These are phyloP conservation scores for Patellifolia procumbens DNA, from an alignment of 179 eudicot species.

Conservation along the genomic window DNA sequence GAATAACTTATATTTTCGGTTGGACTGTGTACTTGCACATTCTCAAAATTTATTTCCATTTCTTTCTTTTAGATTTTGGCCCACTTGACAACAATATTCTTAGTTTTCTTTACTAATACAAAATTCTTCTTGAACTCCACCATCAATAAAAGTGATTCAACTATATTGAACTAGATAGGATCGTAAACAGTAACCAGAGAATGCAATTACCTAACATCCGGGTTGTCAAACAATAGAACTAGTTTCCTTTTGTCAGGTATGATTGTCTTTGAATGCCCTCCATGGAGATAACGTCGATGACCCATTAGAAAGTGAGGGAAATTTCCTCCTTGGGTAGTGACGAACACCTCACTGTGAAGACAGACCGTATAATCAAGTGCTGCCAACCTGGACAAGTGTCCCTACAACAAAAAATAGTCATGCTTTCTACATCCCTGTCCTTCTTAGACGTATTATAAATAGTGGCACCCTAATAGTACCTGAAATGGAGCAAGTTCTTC, in stretches of 20 bases:
- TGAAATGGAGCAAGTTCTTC: conserved; percentile 89
- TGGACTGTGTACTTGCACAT: no score
- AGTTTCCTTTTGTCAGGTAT: conserved; percentile 90
- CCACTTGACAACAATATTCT: no score
- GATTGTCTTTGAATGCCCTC: conserved; percentile 90
- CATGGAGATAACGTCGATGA: conserved; percentile 82
- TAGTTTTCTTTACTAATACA: not conserved
- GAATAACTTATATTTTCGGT: no score
- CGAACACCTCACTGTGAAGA: conserved; percentile 91
- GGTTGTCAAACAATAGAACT: conserved; percentile 78
- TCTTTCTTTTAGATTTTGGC: no score
- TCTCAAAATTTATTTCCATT: not conserved
- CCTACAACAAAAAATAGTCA: conserved; percentile 51
- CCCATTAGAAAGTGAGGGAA: conserved; percentile 98
- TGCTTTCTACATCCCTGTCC: not conserved
- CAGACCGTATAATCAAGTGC: conserved; percentile 98
- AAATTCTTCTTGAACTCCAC: not conserved
- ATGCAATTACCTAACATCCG: conserved; percentile 67
- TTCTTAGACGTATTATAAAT: not conserved
- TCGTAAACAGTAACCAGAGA: not conserved
- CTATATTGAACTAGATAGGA: not conserved
- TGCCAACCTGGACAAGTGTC: conserved; percentile 91
- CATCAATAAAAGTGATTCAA: not conserved
- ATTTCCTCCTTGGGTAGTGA: conserved; percentile 97
- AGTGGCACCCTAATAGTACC: conserved; percentile 41